phyloP scores from a whole-genome alignment of 2,329 filamentous ascomycete genomes.

The Bipolaris sorokiniana region DNA sequence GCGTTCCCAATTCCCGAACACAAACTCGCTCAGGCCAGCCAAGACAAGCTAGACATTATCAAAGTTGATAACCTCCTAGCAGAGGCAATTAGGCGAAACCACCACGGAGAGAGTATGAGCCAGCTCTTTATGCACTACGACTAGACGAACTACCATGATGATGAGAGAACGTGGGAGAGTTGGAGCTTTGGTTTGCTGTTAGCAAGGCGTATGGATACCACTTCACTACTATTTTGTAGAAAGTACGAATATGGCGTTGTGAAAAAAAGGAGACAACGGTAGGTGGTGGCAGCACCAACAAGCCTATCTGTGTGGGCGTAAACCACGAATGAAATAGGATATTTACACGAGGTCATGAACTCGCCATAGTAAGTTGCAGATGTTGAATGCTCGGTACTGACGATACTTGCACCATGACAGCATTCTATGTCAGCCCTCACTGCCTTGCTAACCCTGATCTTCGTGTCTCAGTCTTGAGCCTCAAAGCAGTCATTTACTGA shows the following conservation, averaged over 20 bases:
- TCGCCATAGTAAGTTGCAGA: conserved; percentile 7
- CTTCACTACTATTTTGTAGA: conserved; percentile 2
- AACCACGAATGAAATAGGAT: conserved; percentile 4
- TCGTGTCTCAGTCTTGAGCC: not conserved
- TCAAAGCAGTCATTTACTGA: not conserved
- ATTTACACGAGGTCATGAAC: not conserved
- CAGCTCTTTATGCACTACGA: conserved; percentile 57
- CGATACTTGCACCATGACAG: not conserved
- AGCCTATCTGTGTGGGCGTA: conserved; percentile 5
- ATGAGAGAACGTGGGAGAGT: not conserved
- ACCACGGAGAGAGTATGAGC: conserved; percentile 85
- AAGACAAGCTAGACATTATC: conserved; percentile 81
- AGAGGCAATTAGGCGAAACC: conserved; percentile 93
- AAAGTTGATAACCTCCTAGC: conserved; percentile 87
- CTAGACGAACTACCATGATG: conserved; percentile 20
- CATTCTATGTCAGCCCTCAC: not conserved
- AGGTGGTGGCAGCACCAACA: conserved; percentile 7
- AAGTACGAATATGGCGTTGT: conserved; percentile 5
- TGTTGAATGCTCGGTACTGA: conserved; percentile 3
- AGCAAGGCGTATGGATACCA: conserved; percentile 19
- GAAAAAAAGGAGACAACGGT: not conserved
- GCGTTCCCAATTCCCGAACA: conserved; percentile 88
- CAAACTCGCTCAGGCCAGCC: conserved; percentile 67
- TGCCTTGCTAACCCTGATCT: not conserved
- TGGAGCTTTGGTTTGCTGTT: conserved; percentile 6